Evolutionary conservation across 106 monocot species (phyloP).

Genomic region (Dendrobium huoshanense): DNA sequence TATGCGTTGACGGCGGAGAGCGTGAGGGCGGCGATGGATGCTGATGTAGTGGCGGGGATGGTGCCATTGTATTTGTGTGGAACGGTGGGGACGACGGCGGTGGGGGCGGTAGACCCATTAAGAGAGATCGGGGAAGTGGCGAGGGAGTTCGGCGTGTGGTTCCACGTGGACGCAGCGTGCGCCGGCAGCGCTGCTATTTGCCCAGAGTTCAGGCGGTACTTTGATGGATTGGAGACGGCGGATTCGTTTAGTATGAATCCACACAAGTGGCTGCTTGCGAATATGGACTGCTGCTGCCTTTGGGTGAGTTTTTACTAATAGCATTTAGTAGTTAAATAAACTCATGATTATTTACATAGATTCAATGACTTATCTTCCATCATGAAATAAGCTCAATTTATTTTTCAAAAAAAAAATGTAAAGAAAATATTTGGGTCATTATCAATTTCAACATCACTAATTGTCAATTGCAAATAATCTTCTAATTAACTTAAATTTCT

Average conservation of each 20-base stretch:
- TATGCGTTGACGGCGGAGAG: slow-evolving; percentile 14
- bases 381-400: too few relatives aligned
- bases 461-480: too few relatives aligned
- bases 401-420: too few relatives aligned
- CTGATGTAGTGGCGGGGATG: slow-evolving; percentile 20
- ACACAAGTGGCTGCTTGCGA: slow-evolving; percentile 56
- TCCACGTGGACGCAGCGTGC: slow-evolving; percentile 39
- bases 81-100: slow-evolving; percentile 40
- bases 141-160: slow-evolving; percentile 23
- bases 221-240: slow-evolving; percentile 38
- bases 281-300: slow-evolving; percentile 52
- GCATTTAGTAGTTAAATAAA: too few relatives aligned
- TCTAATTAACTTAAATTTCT: too few relatives aligned
- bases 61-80: slow-evolving; percentile 37
- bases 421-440: too few relatives aligned
- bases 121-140: slow-evolving; percentile 22
- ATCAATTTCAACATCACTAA: too few relatives aligned
- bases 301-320: slow-evolving; percentile 22
- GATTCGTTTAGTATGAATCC: slow-evolving; percentile 45
- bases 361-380: too few relatives aligned
- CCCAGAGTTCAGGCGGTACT: slow-evolving; percentile 24
- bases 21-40: slow-evolving; percentile 10
- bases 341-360: too few relatives aligned
- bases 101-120: slow-evolving; percentile 37
- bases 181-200: slow-evolving; percentile 29